A percentile compares a stretch with the other conserved stretches of the same genome.
Evolutionary conservation across 768 basidiomycete species (phyloP).

Genomic region (Gymnopilus junonius): DNA sequence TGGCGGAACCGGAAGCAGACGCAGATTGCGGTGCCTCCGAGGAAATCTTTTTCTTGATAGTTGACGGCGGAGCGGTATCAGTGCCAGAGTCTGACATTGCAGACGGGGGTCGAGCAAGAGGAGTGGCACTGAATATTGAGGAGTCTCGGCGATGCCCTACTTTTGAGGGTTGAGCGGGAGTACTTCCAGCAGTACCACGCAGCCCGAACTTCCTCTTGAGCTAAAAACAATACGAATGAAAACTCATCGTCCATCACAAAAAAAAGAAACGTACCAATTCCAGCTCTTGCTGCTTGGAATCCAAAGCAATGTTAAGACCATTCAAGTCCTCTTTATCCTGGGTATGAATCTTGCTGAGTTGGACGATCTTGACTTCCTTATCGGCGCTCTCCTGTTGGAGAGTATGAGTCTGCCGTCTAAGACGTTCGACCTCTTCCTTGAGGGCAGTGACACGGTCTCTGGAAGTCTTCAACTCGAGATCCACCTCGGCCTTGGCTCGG

Average conservation of each 20-base stretch:
- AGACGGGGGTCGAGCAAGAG: constrained; percentile 57
- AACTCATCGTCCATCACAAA: neutral
- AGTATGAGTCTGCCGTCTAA: constrained; percentile 66
- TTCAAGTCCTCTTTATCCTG: constrained; percentile 78
- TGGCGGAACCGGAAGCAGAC: constrained; percentile 15
- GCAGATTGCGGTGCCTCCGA: constrained; percentile 34
- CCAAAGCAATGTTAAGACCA: constrained; percentile 89
- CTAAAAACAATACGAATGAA: constrained; percentile 34
- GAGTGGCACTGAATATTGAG: constrained; percentile 58
- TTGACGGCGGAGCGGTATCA: constrained; percentile 28
- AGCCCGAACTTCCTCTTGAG: constrained; percentile 67
- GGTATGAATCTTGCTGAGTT: constrained; percentile 66
- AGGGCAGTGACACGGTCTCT: constrained; percentile 54
- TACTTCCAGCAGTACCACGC: constrained; percentile 58
- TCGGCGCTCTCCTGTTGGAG: constrained; percentile 84
- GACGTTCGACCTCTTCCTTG: constrained; percentile 60
- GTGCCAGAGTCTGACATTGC: constrained; percentile 55
- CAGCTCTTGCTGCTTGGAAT: constrained; percentile 93
- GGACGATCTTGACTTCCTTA: constrained; percentile 80
- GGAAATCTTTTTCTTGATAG: constrained; percentile 40
- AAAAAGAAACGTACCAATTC: constrained; percentile 68
- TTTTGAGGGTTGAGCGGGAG: constrained; percentile 53
- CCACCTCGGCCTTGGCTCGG: constrained; percentile 57
- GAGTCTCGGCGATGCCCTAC: constrained; percentile 55
- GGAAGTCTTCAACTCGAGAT: constrained; percentile 51